Evolutionary conservation across 768 basidiomycete species (phyloP).

Genomic region (Trametes punicea): DNA sequence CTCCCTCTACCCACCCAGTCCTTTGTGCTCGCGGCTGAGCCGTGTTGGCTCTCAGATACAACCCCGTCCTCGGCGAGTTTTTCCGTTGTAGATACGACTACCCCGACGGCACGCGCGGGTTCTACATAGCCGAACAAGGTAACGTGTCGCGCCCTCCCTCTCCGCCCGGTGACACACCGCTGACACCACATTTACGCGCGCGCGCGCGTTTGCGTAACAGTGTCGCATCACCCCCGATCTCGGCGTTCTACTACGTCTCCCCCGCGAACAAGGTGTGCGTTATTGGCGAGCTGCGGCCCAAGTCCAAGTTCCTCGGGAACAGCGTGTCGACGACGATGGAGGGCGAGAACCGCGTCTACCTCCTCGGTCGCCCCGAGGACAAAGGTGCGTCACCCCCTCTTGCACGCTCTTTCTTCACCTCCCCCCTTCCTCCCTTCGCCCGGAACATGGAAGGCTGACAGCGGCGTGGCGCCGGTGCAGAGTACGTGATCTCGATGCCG

Average conservation of each 20-base stretch:
- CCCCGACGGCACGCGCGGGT: slow-evolving; percentile 85
- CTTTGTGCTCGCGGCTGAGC: slow-evolving; percentile 5
- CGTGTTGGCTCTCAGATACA: slow-evolving; percentile 58
- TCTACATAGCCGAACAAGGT: slow-evolving; percentile 97
- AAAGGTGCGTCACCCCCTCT: slow-evolving; percentile 57
- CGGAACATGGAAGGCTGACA: too few relatives aligned
- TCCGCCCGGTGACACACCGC: not conserved
- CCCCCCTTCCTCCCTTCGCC: too few relatives aligned
- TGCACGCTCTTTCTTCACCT: too few relatives aligned
- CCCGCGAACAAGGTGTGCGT: slow-evolving; percentile 86
- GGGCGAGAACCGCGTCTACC: slow-evolving; percentile 84
- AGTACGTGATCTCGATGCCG: slow-evolving; percentile 92
- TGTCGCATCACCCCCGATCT: slow-evolving; percentile 95
- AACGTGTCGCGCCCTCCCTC: slow-evolving; percentile 5
- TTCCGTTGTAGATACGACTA: slow-evolving; percentile 97
- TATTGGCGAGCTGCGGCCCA: slow-evolving; percentile 91
- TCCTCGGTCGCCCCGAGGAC: slow-evolving; percentile 82
- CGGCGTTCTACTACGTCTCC: slow-evolving; percentile 94
- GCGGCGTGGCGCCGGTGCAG: too few relatives aligned
- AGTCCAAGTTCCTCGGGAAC: slow-evolving; percentile 95
- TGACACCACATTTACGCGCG: not conserved
- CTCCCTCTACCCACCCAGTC: not conserved
- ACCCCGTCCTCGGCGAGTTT: slow-evolving; percentile 96
- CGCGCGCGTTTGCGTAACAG: slow-evolving; percentile 36
- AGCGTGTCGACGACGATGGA: slow-evolving; percentile 96